Conservation (phyloP, 108 stramenopile genomes). For the Aurantiochytrium sp. region DNA sequence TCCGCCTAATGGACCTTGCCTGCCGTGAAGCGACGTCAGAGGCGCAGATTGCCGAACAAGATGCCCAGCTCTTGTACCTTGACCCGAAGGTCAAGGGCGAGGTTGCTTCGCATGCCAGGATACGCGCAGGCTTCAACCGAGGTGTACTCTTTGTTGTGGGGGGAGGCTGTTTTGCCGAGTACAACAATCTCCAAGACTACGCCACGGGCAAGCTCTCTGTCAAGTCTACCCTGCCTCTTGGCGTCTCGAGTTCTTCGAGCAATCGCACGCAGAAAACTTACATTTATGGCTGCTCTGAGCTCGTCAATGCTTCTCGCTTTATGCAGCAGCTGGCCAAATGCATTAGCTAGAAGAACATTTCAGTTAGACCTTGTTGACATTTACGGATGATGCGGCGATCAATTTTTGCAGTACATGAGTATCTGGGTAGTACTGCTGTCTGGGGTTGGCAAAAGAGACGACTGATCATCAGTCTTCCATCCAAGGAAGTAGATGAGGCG, state of each 20-base stretch:
- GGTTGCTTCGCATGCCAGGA: constrained; percentile 57
- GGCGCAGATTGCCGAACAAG: constrained; percentile 75
- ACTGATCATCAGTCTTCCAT: no score
- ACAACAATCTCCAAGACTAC: constrained; percentile 81
- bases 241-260: constrained; percentile 45
- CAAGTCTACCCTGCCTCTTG: constrained; percentile 23
- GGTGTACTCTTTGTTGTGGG: constrained; percentile 89
- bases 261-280: constrained; percentile 54
- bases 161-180: constrained; percentile 91
- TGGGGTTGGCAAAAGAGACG: no score
- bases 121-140: constrained; percentile 48
- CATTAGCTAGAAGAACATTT: background rate
- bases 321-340: constrained; percentile 62
- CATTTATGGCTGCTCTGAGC: constrained; percentile 86
- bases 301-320: constrained; percentile 69
- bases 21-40: constrained; percentile 33
- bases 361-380: no score
- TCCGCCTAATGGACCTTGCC: background rate
- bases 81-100: constrained; percentile 86
- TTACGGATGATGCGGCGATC: no score
- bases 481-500: no score
- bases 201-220: background rate
- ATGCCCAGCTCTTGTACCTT: constrained; percentile 72
- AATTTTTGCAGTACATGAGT: no score
- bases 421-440: no score